Percentiles rank a stretch among this genome's conserved stretches.
Conservation (phyloP, 2,329 filamentous ascomycete species). For the Bipolaris cookei region DNA sequence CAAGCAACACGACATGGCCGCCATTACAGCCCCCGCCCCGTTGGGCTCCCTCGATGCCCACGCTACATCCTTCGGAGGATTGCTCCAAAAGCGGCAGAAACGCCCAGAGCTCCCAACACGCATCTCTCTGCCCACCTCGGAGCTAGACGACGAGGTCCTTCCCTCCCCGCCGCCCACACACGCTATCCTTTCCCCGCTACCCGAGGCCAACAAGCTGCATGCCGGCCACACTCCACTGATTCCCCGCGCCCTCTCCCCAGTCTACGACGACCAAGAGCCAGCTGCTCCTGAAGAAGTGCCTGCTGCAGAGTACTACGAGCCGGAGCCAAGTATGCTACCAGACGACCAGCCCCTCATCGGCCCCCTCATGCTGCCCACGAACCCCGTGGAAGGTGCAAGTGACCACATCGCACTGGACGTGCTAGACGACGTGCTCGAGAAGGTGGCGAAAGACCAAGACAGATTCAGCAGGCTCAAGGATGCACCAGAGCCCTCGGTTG, state of each 20-base stretch:
- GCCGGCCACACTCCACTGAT: slow-evolving; percentile 49
- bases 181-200: slow-evolving; percentile 41
- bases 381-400: slow-evolving; percentile 39
- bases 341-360: slow-evolving; percentile 36
- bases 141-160: slow-evolving; percentile 35
- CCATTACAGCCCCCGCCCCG: slow-evolving; percentile 12
- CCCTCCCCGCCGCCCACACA: slow-evolving; percentile 43
- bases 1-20: slow-evolving; percentile 27
- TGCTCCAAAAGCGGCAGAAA: slow-evolving; percentile 33
- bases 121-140: slow-evolving; percentile 32
- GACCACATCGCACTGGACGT: slow-evolving; percentile 40
- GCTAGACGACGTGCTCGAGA: slow-evolving; percentile 36
- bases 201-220: slow-evolving; percentile 42
- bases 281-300: slow-evolving; percentile 10
- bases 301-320: slow-evolving; percentile 15
- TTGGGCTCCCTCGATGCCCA: slow-evolving; percentile 9
- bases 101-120: slow-evolving; percentile 31
- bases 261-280: slow-evolving; percentile 17
- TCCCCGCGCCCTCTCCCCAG: slow-evolving; percentile 27
- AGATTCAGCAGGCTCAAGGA: slow-evolving; percentile 26
- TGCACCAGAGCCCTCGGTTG: slow-evolving; percentile 16
- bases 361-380: slow-evolving; percentile 41
- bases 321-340: slow-evolving; percentile 25
- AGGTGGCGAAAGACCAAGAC: slow-evolving; percentile 33
- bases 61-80: slow-evolving; percentile 20